These are phyloP conservation scores for Ichthyophthirius multifiliis DNA, from an alignment of 169 alveolate species.

Conservation along the genomic window DNA sequence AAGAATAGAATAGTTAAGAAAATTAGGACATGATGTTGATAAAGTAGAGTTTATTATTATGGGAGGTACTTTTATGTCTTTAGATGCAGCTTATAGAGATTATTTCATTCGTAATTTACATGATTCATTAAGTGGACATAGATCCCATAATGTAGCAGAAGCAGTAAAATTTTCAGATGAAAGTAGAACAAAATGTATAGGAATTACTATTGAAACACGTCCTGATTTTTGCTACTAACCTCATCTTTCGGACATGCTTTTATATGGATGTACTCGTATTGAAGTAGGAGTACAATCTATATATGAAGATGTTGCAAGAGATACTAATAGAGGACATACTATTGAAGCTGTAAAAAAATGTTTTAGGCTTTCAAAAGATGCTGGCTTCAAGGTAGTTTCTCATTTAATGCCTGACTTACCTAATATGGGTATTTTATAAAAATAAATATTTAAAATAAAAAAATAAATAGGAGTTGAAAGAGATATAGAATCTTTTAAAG, in stretches of 20 bases:
- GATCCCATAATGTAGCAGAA: constrained; percentile 73
- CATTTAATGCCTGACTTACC: constrained; percentile 91
- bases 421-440: constrained; percentile 65
- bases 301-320: constrained; percentile 88
- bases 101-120: constrained; percentile 86
- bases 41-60: constrained; percentile 86
- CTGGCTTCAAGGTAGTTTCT: constrained; percentile 83
- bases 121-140: constrained; percentile 87
- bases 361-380: constrained; percentile 76
- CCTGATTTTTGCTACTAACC: constrained; percentile 86
- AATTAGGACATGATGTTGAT: constrained; percentile 88
- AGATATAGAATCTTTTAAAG: constrained; percentile 84
- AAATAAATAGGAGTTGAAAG: constrained; percentile 54
- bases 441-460: not conserved
- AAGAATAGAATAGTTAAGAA: constrained; percentile 79
- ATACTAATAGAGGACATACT: constrained; percentile 87
- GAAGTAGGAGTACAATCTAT: constrained; percentile 85
- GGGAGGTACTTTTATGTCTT: constrained; percentile 90
- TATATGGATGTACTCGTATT: constrained; percentile 85
- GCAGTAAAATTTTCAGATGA: constrained; percentile 82
- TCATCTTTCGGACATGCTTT: constrained; percentile 79
- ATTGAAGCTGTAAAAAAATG: constrained; percentile 80
- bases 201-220: constrained; percentile 86
- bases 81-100: constrained; percentile 82
- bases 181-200: constrained; percentile 84